Conservation (phyloP, 345 rosid genomes). For the Salix exigua region DNA sequence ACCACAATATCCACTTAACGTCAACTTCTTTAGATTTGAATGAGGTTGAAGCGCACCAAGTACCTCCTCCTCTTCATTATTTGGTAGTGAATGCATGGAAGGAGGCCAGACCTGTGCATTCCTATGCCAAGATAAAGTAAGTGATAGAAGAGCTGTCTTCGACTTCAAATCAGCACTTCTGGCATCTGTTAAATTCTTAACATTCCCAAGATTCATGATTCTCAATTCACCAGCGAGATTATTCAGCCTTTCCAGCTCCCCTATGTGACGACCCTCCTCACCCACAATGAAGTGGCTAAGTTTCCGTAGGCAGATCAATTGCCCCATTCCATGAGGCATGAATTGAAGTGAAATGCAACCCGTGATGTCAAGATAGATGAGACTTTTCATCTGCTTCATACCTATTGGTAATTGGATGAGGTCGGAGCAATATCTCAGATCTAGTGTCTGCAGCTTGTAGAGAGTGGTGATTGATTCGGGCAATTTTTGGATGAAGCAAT, state of each 20-base stretch:
- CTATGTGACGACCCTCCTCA: too few relatives aligned
- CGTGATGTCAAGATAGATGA: neutral
- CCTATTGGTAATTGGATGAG: too few relatives aligned
- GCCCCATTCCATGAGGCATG: too few relatives aligned
- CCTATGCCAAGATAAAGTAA: neutral
- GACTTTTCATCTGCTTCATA: neutral
- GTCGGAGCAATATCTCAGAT: too few relatives aligned
- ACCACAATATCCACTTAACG: neutral
- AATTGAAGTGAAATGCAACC: neutral
- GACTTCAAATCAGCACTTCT: slow-evolving; percentile 12
- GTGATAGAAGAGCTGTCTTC: slow-evolving; percentile 4
- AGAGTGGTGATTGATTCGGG: too few relatives aligned
- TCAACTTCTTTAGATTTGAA: neutral
- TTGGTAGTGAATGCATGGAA: fast-evolving
- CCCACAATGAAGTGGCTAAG: slow-evolving; percentile 14
- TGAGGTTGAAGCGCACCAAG: neutral
- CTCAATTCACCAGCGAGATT: slow-evolving; percentile 7
- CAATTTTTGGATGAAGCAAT: too few relatives aligned
- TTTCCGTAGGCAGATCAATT: too few relatives aligned
- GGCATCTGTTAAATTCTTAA: slow-evolving; percentile 6
- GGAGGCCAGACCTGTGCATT: too few relatives aligned
- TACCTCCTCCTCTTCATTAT: neutral
- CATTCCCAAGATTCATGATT: neutral
- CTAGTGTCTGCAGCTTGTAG: too few relatives aligned
- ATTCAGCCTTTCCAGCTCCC: slow-evolving; percentile 9